Evolutionary conservation across 2,329 filamentous ascomycete species (phyloP), one percentile per base, ranked within the genome.

Genomic region (Geosmithia putterillii): DNA sequence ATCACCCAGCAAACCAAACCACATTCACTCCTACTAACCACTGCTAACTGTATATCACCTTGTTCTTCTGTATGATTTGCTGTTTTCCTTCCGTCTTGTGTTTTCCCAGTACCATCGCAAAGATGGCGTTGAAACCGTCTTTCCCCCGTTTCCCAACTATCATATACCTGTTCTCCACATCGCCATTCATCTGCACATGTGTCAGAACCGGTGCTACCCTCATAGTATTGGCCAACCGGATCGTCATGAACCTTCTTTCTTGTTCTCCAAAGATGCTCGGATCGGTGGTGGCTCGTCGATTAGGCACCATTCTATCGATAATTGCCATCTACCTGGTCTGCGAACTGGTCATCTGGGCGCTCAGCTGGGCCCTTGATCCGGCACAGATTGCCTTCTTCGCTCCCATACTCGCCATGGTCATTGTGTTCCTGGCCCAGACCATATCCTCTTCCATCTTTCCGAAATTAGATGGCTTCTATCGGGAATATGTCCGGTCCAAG

Each of bases 391-490:
- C 66, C 21, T 73, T 70, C 45, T 67, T 71, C 4, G 63, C 68
- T 0, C 62, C 70, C 7, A 67, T 74, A 38, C 44, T 70, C 25
- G 67, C 66, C 28, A 74, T 74, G 71, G 14, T 60, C 0, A 39
- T 64, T 15, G 55, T 65, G 1, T 67, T 67, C 39, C 44, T 49
- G 1, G 35, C 55, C 8, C 66, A 67, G 57, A 52, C 60, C 2
- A 22, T 51, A 0, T 39, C 56, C 5, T 49, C 47, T 21, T 28
- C 47, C 1, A 38, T 53, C 1, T 52, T 46, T 15, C 44, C 45
- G 3, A 43, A 37, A 1, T 43, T 51, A 2, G 54, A 63, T 12
- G 34, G 18, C 0, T 14, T 59, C 15, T 67, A 67, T 42, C 47
- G 42, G 19, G 45, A 42, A 9, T 50, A 52, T 36, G 48, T 67